A percentile compares a stretch with the other conserved stretches of the same genome.
phyloP scores from a whole-genome alignment of 2,329 filamentous ascomycete species.

The Ophiognomonia clavigignenti-juglandacearum region DNA sequence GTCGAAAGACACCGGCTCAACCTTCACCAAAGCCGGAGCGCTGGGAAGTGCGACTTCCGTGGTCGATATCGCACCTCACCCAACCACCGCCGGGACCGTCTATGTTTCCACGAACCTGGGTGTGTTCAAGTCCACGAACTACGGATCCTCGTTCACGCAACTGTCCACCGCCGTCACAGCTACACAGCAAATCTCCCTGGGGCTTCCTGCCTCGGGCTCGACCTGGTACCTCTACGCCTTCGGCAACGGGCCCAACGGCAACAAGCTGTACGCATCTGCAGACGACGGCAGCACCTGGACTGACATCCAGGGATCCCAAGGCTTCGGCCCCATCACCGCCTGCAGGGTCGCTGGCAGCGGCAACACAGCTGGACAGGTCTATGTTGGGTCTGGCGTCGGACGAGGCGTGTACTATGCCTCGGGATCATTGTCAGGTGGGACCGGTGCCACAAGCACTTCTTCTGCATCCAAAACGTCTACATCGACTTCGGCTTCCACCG shows the following conservation, averaged over 20 bases:
- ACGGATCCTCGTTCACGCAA: slow-evolving; percentile 41
- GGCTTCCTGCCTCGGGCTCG: slow-evolving; percentile 29
- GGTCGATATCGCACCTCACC: slow-evolving; percentile 52
- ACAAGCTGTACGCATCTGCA: slow-evolving; percentile 39
- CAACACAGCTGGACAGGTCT: slow-evolving; percentile 40
- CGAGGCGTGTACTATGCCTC: slow-evolving; percentile 38
- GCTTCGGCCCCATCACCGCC: slow-evolving; percentile 38
- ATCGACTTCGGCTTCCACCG: too few species aligned
- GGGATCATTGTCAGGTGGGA: slow-evolving; percentile 18
- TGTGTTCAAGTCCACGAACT: slow-evolving; percentile 49
- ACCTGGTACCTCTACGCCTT: slow-evolving; percentile 45
- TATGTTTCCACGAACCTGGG: slow-evolving; percentile 51
- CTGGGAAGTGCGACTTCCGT: slow-evolving; percentile 38
- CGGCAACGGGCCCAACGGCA: slow-evolving; percentile 36
- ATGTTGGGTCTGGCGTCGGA: slow-evolving; percentile 43
- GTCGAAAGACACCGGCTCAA: slow-evolving; percentile 41
- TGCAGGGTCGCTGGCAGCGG: slow-evolving; percentile 38
- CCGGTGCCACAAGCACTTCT: slow-evolving; percentile 7
- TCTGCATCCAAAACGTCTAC: slow-evolving; percentile 15
- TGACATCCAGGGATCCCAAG: slow-evolving; percentile 41
- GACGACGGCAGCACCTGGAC: slow-evolving; percentile 39
- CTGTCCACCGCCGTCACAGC: slow-evolving; percentile 30
- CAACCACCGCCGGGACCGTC: slow-evolving; percentile 54
- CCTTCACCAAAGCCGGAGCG: slow-evolving; percentile 35
- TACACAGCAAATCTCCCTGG: slow-evolving; percentile 39